Evolutionary conservation across 805 yeast genomes (phyloP).

Genomic region (Pichia scutulata): DNA sequence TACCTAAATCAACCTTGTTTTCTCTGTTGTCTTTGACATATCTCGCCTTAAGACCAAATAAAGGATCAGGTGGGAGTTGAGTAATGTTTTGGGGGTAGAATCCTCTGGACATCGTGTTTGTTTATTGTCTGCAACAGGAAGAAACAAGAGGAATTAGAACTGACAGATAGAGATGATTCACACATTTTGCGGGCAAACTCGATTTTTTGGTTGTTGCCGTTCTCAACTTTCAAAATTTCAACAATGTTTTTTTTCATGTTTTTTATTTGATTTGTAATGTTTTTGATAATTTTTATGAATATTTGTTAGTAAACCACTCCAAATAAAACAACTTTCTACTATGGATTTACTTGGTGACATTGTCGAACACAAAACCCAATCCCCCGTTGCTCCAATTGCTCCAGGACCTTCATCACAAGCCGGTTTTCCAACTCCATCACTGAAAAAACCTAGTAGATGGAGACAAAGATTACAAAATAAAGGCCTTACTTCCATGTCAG

Average conservation of each 20-base stretch:
- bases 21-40: conserved; percentile 48
- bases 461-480: conserved; percentile 34
- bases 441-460: conserved; percentile 39
- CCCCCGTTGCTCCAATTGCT: conserved; percentile 14
- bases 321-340: neutral
- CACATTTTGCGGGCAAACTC: too few relatives aligned
- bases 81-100: conserved; percentile 35
- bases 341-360: conserved; percentile 73
- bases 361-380: conserved; percentile 45
- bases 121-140: neutral
- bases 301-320: too few relatives aligned
- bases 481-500: conserved; percentile 25
- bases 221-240: too few relatives aligned
- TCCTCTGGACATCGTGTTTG: conserved; percentile 15
- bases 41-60: conserved; percentile 74
- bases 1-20: conserved; percentile 76
- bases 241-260: too few relatives aligned
- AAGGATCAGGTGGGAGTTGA: conserved; percentile 77
- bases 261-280: neutral
- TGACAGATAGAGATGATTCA: neutral
- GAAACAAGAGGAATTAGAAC: neutral
- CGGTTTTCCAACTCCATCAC: conserved; percentile 7
- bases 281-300: neutral
- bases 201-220: neutral
- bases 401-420: neutral